Evolutionary conservation across 2,329 filamentous ascomycete species (phyloP), one percentile per base, ranked within the genome.

Genomic region (Acrocalymma vagum): DNA sequence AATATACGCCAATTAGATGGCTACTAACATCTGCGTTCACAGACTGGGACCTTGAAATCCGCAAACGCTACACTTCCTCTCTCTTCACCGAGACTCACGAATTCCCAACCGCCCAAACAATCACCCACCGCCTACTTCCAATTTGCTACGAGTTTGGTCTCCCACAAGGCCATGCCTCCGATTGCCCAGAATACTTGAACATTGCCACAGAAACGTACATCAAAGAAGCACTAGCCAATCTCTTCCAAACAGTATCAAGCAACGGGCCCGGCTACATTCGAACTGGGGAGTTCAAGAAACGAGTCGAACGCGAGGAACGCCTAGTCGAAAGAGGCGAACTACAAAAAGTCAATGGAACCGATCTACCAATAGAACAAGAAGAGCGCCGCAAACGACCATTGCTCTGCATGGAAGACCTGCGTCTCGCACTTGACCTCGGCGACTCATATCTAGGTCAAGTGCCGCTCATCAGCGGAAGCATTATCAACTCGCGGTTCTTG

Each of bases 301-400:
- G 90, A 63, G 77, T 96, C 9, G 82, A 84, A 38, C 77, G 78
- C 30, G 92, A 96, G 67, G 91, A 96, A 63, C 80, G 86, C 28
- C 81, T 83, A 1, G 84, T 82, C 17, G 79, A 84, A 26, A 78
- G 83, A n/a, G 90, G 91, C 4, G 88, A 92, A 55, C 67, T 95
- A 2, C 76, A 81, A 13, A 80, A 89, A 53, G 88, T 91, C 43
- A 86, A 87, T 45, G 86, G 82, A 31, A 91, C 91, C 1, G 71
- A 95, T 18, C 72, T 96, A 5, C 93, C 92, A 0, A 75, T 91
- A 23, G 91, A 96, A 69, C 83, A 88, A 3, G 90, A 88, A 63
- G 86, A 87, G 37, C 85, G 87, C 11, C 82, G 82, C 39, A 83
- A 87, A 55, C 79, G 90, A 25, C 81, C 84, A 5, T 83, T 88